Conservation (phyloP, 305 asterid genomes). For the Andrographis paniculata region DNA sequence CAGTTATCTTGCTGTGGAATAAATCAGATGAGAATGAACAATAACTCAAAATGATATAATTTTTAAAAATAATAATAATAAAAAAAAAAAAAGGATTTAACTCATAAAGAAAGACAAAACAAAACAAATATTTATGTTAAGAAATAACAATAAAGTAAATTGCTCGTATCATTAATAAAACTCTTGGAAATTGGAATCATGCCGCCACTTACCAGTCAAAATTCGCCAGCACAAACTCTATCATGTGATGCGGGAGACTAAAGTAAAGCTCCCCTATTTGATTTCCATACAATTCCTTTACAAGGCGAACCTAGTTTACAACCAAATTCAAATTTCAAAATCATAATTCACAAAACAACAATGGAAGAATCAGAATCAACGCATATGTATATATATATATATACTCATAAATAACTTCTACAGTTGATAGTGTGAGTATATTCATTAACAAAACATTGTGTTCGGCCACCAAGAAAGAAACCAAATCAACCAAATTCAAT, state of each 20-base stretch:
- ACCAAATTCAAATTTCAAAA: too few relatives aligned
- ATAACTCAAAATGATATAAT: background rate
- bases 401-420: too few relatives aligned
- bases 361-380: too few relatives aligned
- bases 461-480: too few relatives aligned
- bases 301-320: constrained; percentile 87
- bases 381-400: too few relatives aligned
- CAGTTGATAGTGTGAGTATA: too few relatives aligned
- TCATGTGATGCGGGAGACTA: constrained; percentile 85
- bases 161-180: constrained; percentile 12
- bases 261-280: constrained; percentile 85
- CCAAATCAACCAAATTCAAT: too few relatives aligned
- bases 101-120: too few relatives aligned
- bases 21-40: background rate
- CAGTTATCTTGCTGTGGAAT: constrained; percentile 66
- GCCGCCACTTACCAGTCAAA: constrained; percentile 59
- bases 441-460: too few relatives aligned
- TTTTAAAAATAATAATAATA: background rate
- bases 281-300: constrained; percentile 93
- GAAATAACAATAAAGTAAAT: constrained; percentile 8
- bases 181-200: constrained; percentile 15
- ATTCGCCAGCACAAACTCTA: constrained; percentile 70
- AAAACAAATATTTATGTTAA: too few relatives aligned
- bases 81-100: constrained; percentile 4
- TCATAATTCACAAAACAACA: too few relatives aligned